Base-by-base conservation (phyloP, 1,284 basidiomycete genomes). In the Trichosporon coremiiforme region DNA sequence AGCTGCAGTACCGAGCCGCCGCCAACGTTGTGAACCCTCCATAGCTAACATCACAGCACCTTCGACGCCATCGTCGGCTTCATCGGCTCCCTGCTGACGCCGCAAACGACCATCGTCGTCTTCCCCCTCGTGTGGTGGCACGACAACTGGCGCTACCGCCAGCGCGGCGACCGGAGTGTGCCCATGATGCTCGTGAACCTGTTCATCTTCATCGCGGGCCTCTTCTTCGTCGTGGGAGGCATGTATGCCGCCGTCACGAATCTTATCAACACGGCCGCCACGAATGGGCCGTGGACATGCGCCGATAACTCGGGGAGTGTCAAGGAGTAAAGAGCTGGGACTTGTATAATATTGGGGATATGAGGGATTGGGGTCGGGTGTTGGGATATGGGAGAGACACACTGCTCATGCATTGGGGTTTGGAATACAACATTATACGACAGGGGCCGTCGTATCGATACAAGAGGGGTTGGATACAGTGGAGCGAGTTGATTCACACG, bases 191-290 rank as follows among this genome's bases (percentile, higher is more conserved):
- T 66, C 55, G n/a, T 65, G 20, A 69, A 69, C 65, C 15, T 68
- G 4, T 45, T 77, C 50, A 67, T 77, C 55, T 68, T 77, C 45
- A 33, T 73, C 33, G 47, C 75, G 63, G 76, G 75, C 36, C 41
- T 75, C 63, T 77, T 77, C 64, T 65, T 78, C 53, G 75, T 73
- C 50, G 71, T 71, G 9, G 75, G 72, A 5, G 76, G 76, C 22
- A 79, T 78, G 1, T 82, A 79, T 66, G 79, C 77, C 9, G 72
- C 76, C 9, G 73, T 79, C 35, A 66, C 71, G 12, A 73, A 71
- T 10, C 78, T 81, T 66, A 71, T 71, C 17, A 68, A 68, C 12
- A 69, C 70, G 45, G 68, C 72, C 22, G 69, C 67, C 13, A 73
- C 72, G 12, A 68, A 70, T n/a, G 71, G 66, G 4, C 75, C 78